Evolutionary conservation across 73 alveolate genomes (phyloP).

Genomic region (Tetrahymena borealis): DNA sequence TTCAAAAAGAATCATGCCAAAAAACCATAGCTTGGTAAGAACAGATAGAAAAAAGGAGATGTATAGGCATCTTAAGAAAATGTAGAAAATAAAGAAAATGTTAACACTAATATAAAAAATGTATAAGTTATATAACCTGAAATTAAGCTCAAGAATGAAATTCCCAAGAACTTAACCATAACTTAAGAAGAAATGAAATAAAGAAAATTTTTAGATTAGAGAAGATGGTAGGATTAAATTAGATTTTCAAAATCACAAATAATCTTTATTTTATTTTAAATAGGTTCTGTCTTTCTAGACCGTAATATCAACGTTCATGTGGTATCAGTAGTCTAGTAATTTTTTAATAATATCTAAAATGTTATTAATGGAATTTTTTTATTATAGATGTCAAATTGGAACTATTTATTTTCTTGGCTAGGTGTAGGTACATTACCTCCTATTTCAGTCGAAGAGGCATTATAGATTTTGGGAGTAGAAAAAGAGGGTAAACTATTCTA

Average conservation of each 20-base stretch:
- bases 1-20: neutral
- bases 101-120: constrained; percentile 8
- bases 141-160: constrained; percentile 6
- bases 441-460: constrained; percentile 61
- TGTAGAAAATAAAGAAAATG: constrained; percentile 15
- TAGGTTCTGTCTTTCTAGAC: constrained; percentile 59
- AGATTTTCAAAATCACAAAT: neutral
- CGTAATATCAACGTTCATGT: constrained; percentile 68
- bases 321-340: constrained; percentile 65
- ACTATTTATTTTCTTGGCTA: constrained; percentile 50
- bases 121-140: constrained; percentile 4
- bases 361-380: neutral
- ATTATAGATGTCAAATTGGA: constrained; percentile 47
- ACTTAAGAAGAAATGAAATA: constrained; percentile 56
- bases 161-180: constrained; percentile 55
- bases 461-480: constrained; percentile 46
- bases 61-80: neutral
- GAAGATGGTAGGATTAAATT: constrained; percentile 61
- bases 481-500: constrained; percentile 57
- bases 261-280: neutral
- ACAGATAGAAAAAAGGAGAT: neutral
- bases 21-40: neutral
- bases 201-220: constrained; percentile 63
- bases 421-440: constrained; percentile 53
- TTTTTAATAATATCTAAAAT: neutral